Percentiles rank a stretch among this genome's conserved stretches.
Evolutionary conservation across 495 filamentous ascomycete genomes (phyloP).

Genomic region (Aspergillus campestris): DNA sequence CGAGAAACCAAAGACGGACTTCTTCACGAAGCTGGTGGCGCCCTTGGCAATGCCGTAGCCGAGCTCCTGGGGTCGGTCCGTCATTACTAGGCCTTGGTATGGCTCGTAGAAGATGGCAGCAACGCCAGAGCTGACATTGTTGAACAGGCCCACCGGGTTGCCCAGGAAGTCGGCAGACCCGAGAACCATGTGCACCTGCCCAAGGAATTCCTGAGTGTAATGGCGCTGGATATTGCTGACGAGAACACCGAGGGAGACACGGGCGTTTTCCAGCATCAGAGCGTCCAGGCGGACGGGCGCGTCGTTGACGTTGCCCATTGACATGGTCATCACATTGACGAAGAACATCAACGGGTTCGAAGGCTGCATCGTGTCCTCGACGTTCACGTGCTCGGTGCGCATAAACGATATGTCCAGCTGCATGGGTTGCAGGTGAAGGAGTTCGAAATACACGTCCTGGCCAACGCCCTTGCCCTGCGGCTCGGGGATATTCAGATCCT

Average conservation of each 20-base stretch:
- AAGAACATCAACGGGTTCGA: constrained; percentile 96
- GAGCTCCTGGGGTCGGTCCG: constrained; percentile 86
- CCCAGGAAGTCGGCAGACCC: constrained; percentile 98
- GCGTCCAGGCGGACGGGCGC: constrained; percentile 89
- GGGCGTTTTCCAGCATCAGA: constrained; percentile 89
- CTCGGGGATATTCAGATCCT: constrained; percentile 83
- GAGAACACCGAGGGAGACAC: constrained; percentile 77
- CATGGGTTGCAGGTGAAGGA: constrained; percentile 94
- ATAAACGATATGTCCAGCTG: constrained; percentile 96
- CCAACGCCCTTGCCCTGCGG: constrained; percentile 73
- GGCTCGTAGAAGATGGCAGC: constrained; percentile 98
- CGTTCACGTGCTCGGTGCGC: constrained; percentile 92
- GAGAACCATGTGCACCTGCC: constrained; percentile 91
- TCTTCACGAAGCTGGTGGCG: constrained; percentile 94
- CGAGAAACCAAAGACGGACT: constrained; percentile 92
- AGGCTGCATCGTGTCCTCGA: constrained; percentile 78
- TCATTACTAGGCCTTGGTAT: constrained; percentile 95
- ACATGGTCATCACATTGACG: constrained; percentile 97
- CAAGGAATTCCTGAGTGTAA: constrained; percentile 91
- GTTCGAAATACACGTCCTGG: constrained; percentile 95
- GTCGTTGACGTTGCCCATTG: constrained; percentile 96
- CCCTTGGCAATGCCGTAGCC: constrained; percentile 94
- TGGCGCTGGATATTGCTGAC: constrained; percentile 80
- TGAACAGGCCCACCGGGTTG: constrained; percentile 96
- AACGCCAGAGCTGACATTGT: constrained; percentile 93